Evolutionary conservation across 1,139 yeast species (phyloP).

Genomic region (Yamadazyma oceani): DNA sequence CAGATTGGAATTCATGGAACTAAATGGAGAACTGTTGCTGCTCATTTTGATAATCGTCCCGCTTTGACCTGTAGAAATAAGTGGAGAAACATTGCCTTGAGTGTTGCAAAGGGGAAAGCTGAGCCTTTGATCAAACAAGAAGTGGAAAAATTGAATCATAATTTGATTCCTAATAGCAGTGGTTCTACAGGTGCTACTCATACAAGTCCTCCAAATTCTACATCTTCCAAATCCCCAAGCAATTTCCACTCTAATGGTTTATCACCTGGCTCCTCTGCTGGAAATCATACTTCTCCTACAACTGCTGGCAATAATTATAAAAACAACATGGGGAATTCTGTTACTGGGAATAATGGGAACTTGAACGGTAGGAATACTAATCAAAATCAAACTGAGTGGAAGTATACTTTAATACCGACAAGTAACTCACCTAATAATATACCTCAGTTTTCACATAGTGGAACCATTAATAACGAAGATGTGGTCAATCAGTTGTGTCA

Average conservation of each 20-base stretch:
- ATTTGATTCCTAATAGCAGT: neutral
- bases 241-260: too few relatives aligned
- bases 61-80: slow-evolving; percentile 88
- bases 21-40: slow-evolving; percentile 83
- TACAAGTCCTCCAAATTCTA: neutral
- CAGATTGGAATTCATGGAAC: slow-evolving; percentile 78
- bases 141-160: slow-evolving; percentile 32
- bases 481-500: slow-evolving; percentile 57
- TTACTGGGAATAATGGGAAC: neutral
- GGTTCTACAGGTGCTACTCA: neutral
- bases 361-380: neutral
- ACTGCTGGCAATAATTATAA: too few relatives aligned
- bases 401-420: slow-evolving; percentile 23
- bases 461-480: slow-evolving; percentile 51
- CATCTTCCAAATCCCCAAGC: neutral
- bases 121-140: slow-evolving; percentile 33
- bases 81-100: slow-evolving; percentile 85
- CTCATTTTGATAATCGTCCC: slow-evolving; percentile 74
- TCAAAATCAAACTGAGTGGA: slow-evolving; percentile 30
- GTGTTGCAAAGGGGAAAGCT: slow-evolving; percentile 65
- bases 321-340: too few relatives aligned
- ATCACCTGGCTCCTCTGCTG: too few relatives aligned
- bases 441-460: slow-evolving; percentile 36
- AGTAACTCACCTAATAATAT: slow-evolving; percentile 13
- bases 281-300: too few relatives aligned